These are phyloP conservation scores for Diaporthe vexans DNA, from an alignment of 2,329 filamentous ascomycete species.

Conservation along the genomic window DNA sequence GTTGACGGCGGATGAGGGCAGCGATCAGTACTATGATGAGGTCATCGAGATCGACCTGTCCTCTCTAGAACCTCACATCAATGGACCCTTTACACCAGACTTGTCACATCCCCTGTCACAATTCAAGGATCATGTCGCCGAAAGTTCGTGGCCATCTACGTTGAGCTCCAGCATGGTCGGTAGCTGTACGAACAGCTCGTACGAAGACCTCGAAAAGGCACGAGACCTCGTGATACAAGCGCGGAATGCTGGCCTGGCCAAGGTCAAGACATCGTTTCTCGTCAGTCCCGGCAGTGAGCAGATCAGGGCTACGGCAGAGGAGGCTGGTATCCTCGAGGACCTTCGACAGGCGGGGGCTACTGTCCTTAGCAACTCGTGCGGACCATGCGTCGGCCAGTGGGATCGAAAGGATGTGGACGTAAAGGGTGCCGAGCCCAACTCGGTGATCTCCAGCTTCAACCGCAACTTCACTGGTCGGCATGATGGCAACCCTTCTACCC, in stretches of 20 bases:
- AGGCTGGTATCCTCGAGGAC: constrained; percentile 87
- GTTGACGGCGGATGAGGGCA: constrained; percentile 71
- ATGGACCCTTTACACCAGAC: constrained; percentile 96
- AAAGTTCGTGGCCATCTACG: constrained; percentile 90
- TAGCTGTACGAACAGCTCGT: constrained; percentile 98
- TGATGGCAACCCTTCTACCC: constrained; percentile 94
- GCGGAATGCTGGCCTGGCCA: constrained; percentile 80
- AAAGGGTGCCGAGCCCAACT: constrained; percentile 69
- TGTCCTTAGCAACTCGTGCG: constrained; percentile 94
- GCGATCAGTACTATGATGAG: constrained; percentile 88
- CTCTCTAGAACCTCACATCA: constrained; percentile 93
- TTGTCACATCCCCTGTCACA: constrained; percentile 91
- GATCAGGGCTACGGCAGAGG: constrained; percentile 92
- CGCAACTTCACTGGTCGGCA: constrained; percentile 98
- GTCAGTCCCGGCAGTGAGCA: constrained; percentile 97
- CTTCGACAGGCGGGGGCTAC: constrained; percentile 90
- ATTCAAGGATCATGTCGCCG: constrained; percentile 87
- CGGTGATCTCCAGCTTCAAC: constrained; percentile 98
- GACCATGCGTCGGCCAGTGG: constrained; percentile 96
- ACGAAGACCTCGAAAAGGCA: constrained; percentile 97
- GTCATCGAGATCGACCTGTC: constrained; percentile 92
- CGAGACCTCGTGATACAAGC: constrained; percentile 95
- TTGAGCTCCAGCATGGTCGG: constrained; percentile 95
- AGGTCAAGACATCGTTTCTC: constrained; percentile 92
- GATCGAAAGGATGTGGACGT: constrained; percentile 87